Evolutionary conservation across 257 asterid species (phyloP).

Genomic region (Solanum ossicruentum): DNA sequence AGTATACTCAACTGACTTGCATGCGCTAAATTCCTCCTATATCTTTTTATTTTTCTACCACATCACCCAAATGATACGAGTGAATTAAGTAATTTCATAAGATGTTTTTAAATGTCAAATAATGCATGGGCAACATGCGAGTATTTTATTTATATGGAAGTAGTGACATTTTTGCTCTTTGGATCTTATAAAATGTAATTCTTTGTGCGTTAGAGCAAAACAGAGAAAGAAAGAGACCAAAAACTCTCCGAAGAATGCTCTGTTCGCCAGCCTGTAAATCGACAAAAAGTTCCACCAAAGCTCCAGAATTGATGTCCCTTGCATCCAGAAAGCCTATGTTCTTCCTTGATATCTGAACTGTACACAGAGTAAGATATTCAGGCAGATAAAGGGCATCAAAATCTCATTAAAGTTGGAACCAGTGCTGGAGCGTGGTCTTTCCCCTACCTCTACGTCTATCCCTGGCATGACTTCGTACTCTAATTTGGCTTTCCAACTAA

Average conservation of each 20-base stretch:
- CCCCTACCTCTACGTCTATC: slow-evolving; percentile 50
- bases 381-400: slow-evolving; percentile 17
- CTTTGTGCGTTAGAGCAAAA: background rate
- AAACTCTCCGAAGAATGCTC: slow-evolving; percentile 73
- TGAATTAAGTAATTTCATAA: background rate
- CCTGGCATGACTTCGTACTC: slow-evolving; percentile 54
- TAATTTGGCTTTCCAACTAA: slow-evolving; percentile 77
- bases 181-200: background rate
- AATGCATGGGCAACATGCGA: background rate
- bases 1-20: background rate
- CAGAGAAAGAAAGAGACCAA: slow-evolving; percentile 39
- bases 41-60: background rate
- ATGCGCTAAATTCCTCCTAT: background rate
- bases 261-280: slow-evolving; percentile 58
- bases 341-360: slow-evolving; percentile 95
- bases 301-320: slow-evolving; percentile 55
- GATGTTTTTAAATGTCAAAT: background rate
- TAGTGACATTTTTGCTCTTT: background rate
- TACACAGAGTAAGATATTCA: slow-evolving; percentile 52
- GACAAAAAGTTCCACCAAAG: slow-evolving; percentile 37
- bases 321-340: slow-evolving; percentile 76
- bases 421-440: background rate
- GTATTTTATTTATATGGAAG: background rate
- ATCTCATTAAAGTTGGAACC: background rate
- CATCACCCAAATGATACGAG: background rate